Evolutionary conservation across 176 grass and related monocot genomes (phyloP), one percentile per base, ranked within the genome.

Genomic region (Olyra latifolia): DNA sequence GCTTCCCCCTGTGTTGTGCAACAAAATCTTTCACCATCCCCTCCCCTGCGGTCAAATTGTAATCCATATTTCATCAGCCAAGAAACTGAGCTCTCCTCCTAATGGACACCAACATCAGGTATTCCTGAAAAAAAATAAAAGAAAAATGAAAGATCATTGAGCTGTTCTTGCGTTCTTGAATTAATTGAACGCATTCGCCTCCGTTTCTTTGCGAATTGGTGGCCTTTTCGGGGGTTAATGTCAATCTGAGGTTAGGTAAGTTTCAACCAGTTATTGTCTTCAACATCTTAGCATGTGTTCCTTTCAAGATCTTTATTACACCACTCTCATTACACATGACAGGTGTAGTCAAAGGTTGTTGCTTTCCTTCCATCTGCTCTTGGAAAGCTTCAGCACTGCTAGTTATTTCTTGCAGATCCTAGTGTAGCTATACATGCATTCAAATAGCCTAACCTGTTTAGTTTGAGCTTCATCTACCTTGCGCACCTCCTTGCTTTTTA

Each of bases 281-380:
- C 53, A 79, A 66, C 84, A 72, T 81, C 72, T 76, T 62, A 55
- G 73, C 55, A 76, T 69, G 56, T 76, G 78, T 85, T 90, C 47
- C 83, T 88, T 86, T 77, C 82, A 88, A 88, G 91, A 75, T 85
- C 86, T 75, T n/a, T n/a, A n/a, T 88, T 83, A 88, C 35, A 19
- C 75, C 74, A 50, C 79, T 47, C 80, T n/a, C 88, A 66, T 88
- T 54, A 85, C 71, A 78, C 38, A n/a, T n/a, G n/a, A n/a, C n/a
- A n/a, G 87, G 45, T 67, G 40, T 71, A 87, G 88, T 94, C 91
- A 94, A 91, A 94, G 82, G 66, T 71, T 71, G 79, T 83, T 87
- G 79, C 80, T 91, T 87, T 87, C 80, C 63, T 55, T 74, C 73
- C 70, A 71, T 10, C 87, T 70, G 63, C 42, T 84, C 42, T 71